Base-by-base conservation (phyloP, 2,329 filamentous ascomycete species). In the Xylariaceae sp. region DNA sequence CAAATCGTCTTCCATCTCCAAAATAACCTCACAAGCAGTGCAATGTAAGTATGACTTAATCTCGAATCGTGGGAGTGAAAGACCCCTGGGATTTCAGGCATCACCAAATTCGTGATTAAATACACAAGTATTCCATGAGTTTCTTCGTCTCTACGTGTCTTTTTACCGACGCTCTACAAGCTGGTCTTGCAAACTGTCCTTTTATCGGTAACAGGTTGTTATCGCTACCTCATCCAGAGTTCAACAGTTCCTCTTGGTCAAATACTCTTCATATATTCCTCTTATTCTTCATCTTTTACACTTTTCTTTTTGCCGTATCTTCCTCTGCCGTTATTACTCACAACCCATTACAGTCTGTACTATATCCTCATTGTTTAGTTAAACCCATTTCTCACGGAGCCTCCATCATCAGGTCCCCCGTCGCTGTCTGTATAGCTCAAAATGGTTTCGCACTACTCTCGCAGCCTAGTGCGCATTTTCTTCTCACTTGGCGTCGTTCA, bases 141-240 rank as follows among this genome's bases (percentile, higher is more conserved):
- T 58, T 58, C 51, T 63, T 52, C 40, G 51, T 58, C 51, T 61
- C 61, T 65, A 63, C 61, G 47, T 66, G 63, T 56, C 58, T 56
- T 61, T 59, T 62, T 66, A 43, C 10, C 12, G n/a, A 2, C 36
- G 5, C 5, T n/a, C 5, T 54, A 47, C 26, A 8, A 26, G 26
- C 26, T 26, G 55, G 48, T 56, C 47, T 61, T 66, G 66, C 63
- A 63, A 67, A 56, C 59, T 68, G 65, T 67, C 65, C 66, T 66
- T 53, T 63, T 62, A 9, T n/a, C n/a, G 15, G 41, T 29, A 7
- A 29, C 55, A 47, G 30, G 47, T 53, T 56, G 54, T 48, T 53
- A 56, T 67, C 61, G 63, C 63, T 61, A 66, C 63, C 59, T 2
- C 18, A 10, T 2, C 4, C 3, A 10, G 5, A 41, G 21, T 10